Percentiles rank a stretch among this genome's conserved stretches.
Conservation (phyloP, 306 rosid genomes). For the Comarum palustre region DNA sequence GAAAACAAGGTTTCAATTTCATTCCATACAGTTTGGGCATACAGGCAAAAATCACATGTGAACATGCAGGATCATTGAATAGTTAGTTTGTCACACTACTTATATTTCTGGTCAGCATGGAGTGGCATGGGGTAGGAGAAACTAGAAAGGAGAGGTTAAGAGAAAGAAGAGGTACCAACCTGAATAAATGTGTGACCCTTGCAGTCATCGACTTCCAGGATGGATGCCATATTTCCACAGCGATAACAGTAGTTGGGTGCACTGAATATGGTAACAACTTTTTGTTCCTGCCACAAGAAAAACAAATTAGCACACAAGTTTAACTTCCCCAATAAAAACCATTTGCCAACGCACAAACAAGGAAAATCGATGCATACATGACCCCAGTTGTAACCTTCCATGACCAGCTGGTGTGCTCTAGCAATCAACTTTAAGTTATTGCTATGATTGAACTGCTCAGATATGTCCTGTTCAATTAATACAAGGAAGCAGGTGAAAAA, state of each 20-base stretch:
- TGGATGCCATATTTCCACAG: constrained; percentile 96
- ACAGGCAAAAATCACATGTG: neutral
- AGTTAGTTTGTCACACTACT: neutral
- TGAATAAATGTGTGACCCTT: constrained; percentile 92
- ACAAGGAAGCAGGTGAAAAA: constrained; percentile 7
- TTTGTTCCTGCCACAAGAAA: constrained; percentile 64
- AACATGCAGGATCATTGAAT: neutral
- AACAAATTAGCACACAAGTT: constrained; percentile 15
- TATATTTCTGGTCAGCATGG: neutral
- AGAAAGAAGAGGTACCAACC: constrained; percentile 39
- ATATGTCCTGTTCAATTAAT: constrained; percentile 62
- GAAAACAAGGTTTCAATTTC: constrained; percentile 12
- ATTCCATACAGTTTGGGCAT: neutral
- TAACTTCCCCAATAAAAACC: constrained; percentile 10
- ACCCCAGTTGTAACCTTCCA: constrained; percentile 97
- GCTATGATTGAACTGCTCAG: constrained; percentile 92
- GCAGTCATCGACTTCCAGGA: constrained; percentile 94
- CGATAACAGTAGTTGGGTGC: constrained; percentile 97
- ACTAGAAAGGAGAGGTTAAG: neutral
- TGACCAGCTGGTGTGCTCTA: constrained; percentile 98
- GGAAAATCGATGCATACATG: constrained; percentile 52
- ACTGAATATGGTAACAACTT: constrained; percentile 90
- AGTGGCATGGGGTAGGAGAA: neutral
- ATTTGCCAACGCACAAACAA: neutral
- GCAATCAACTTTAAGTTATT: constrained; percentile 88